phyloP scores from a whole-genome alignment of 352 stramenopile genomes.

The Thalassiosira tumida region DNA sequence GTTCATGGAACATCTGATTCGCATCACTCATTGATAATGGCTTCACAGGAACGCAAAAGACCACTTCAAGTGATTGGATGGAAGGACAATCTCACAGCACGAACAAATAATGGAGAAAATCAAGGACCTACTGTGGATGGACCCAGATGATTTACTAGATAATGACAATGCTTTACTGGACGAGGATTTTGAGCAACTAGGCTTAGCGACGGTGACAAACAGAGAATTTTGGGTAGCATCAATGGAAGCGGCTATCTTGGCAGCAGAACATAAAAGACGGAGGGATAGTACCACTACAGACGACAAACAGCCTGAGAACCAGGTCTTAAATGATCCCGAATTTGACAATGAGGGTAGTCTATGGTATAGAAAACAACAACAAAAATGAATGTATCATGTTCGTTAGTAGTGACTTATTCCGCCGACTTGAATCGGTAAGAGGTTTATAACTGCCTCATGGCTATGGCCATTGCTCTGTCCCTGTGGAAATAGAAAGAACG shows the following conservation, averaged over 20 bases:
- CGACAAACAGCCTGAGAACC: no score
- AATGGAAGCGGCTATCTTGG: not conserved
- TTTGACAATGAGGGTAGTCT: no score
- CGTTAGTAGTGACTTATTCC: no score
- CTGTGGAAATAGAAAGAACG: no score
- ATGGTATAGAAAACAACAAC: no score
- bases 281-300: no score
- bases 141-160: not conserved
- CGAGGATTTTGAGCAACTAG: conserved; percentile 1
- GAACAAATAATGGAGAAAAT: not conserved
- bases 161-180: not conserved
- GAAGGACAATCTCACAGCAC: not conserved
- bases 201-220: not conserved
- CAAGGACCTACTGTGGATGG: not conserved
- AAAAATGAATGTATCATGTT: no score
- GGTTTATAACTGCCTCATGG: no score
- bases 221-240: not conserved
- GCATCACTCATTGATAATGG: not conserved
- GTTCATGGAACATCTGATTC: not conserved
- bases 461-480: no score
- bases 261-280: no score
- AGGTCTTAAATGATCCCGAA: no score
- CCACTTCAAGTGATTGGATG: not conserved
- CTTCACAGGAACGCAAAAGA: not conserved
- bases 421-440: no score